A percentile compares a stretch with the other conserved stretches of the same genome.
phyloP scores from a whole-genome alignment of 176 grass and related monocot genomes.

The Eragrostis nindensis region DNA sequence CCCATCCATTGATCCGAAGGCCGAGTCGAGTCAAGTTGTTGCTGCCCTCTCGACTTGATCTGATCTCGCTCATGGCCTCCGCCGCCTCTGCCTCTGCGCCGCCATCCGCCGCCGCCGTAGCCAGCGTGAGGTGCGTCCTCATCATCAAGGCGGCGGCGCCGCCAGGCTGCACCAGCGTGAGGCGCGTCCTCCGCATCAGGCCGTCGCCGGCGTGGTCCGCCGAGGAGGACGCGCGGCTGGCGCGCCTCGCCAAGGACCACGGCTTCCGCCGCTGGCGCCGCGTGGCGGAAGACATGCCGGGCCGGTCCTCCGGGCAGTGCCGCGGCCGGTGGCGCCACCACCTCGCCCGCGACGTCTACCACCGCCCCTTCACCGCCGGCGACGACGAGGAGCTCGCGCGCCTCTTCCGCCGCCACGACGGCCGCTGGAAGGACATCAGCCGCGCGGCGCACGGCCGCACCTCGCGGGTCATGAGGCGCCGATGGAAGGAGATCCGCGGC shows the following conservation, averaged over 20 bases:
- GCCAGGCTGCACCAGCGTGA: not conserved
- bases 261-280: constrained; percentile 11
- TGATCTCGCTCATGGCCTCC: too few species aligned
- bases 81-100: not conserved
- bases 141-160: not conserved
- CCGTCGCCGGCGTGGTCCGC: constrained; percentile 6
- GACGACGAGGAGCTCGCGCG: not conserved
- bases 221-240: constrained; percentile 17
- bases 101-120: not conserved
- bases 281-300: not conserved
- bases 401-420: not conserved
- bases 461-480: not conserved
- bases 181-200: not conserved
- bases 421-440: not conserved
- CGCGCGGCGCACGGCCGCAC: not conserved
- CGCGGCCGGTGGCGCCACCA: constrained; percentile 4
- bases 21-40: too few species aligned
- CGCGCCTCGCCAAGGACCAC: constrained; percentile 5
- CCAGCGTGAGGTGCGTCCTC: not conserved
- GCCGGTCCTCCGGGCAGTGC: constrained; percentile 6
- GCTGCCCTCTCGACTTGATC: too few species aligned
- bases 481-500: not conserved
- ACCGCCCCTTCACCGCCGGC: constrained; percentile 22
- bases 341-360: constrained; percentile 28
- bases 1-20: too few species aligned